A percentile compares a stretch with the other conserved stretches of the same genome.
Conservation (phyloP, 768 basidiomycete species). For the Russula earlei region DNA sequence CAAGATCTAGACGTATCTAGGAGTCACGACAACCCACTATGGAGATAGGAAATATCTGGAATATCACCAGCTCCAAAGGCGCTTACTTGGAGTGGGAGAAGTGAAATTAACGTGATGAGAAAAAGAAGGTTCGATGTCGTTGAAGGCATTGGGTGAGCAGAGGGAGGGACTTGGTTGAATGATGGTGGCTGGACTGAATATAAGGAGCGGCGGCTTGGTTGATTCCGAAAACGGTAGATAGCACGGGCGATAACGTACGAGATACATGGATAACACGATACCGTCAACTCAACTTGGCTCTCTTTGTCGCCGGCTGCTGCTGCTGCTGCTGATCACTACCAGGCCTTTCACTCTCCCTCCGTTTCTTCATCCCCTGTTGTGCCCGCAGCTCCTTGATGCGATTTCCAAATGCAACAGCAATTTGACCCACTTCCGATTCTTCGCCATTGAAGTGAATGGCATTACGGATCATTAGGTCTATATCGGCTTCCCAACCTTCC, state of each 20-base stretch:
- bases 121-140: not conserved
- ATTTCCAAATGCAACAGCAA: conserved; percentile 42
- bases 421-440: conserved; percentile 66
- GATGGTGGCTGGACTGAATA: not conserved
- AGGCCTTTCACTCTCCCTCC: conserved; percentile 62
- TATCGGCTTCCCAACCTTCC: conserved; percentile 75
- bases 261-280: not conserved
- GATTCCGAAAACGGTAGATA: too few species aligned
- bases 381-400: conserved; percentile 47
- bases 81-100: conserved; percentile 36
- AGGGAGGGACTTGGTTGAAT: not conserved
- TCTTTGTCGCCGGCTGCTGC: conserved; percentile 48
- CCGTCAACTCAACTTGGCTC: conserved; percentile 50
- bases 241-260: too few species aligned
- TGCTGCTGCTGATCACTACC: conserved; percentile 41
- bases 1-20: not conserved
- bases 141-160: not conserved
- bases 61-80: conserved; percentile 63
- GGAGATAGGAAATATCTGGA: conserved; percentile 51
- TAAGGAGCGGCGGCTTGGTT: too few species aligned
- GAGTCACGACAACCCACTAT: conserved; percentile 31
- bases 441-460: conserved; percentile 82
- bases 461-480: conserved; percentile 82
- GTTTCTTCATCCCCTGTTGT: conserved; percentile 47
- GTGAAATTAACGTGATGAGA: not conserved